Conservation (phyloP, 73 alveolate genomes). For the Halteria grandinella region DNA sequence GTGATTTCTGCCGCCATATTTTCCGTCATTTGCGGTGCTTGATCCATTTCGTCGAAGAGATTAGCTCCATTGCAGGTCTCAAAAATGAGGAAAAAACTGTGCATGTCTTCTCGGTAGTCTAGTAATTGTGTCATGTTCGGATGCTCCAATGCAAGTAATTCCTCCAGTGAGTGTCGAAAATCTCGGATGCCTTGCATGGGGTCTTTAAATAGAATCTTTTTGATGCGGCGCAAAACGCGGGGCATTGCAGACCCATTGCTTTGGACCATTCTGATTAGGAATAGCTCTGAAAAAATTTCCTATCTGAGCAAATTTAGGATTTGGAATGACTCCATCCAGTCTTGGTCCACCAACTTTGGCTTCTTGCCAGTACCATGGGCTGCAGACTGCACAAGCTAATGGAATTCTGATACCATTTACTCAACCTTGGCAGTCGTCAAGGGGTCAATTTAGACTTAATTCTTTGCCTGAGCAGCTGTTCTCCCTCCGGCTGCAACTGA, state of each 20-base stretch:
- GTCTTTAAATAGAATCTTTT: constrained; percentile 4
- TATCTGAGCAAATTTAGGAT: neutral
- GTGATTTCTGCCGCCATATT: constrained; percentile 33
- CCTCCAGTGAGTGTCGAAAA: constrained; percentile 25
- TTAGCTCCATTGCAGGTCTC: constrained; percentile 30
- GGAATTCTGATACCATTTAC: too few relatives aligned
- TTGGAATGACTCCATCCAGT: constrained; percentile 9
- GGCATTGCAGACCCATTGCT: too few relatives aligned
- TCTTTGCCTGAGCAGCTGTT: too few relatives aligned
- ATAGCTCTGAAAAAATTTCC: constrained; percentile 23
- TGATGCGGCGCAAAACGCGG: constrained; percentile 6
- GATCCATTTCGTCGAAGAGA: constrained; percentile 13
- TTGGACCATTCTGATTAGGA: constrained; percentile 2
- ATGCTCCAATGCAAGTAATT: constrained; percentile 13
- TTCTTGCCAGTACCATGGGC: too few relatives aligned
- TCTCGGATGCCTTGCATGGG: neutral
- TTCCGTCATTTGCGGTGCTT: constrained; percentile 12
- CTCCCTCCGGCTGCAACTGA: too few relatives aligned
- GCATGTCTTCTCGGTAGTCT: constrained; percentile 32
- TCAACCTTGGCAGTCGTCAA: too few relatives aligned
- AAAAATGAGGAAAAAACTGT: constrained; percentile 2
- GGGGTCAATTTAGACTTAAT: too few relatives aligned
- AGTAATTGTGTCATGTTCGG: constrained; percentile 37
- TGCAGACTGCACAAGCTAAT: too few relatives aligned
- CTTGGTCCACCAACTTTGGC: neutral